These are phyloP conservation scores for Tanozyma kutaoensis DNA, from an alignment of 805 yeast genomes.

Conservation along the genomic window DNA sequence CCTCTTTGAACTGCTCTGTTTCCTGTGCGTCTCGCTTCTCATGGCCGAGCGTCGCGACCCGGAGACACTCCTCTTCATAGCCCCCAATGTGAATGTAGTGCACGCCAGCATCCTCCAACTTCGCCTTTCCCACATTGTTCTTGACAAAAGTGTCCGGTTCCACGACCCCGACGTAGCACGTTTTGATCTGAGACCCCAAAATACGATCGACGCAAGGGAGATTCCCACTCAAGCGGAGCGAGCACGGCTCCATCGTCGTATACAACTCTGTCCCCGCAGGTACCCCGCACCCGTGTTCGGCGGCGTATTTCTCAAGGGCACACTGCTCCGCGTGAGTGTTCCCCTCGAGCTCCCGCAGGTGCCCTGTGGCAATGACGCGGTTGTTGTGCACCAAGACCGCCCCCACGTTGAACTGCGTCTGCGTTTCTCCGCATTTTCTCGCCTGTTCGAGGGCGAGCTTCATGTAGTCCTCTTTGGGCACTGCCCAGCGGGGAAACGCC, in stretches of 20 bases:
- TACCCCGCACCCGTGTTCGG: slow-evolving; percentile 21
- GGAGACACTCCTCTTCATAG: slow-evolving; percentile 53
- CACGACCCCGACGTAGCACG: slow-evolving; percentile 82
- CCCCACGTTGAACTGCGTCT: slow-evolving; percentile 90
- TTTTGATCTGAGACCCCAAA: slow-evolving; percentile 38
- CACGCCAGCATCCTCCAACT: slow-evolving; percentile 43
- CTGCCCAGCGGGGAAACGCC: slow-evolving; percentile 74
- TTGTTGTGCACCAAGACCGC: slow-evolving; percentile 60
- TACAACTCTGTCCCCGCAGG: slow-evolving; percentile 74
- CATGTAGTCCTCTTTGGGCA: slow-evolving; percentile 59
- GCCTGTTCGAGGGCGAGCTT: slow-evolving; percentile 68
- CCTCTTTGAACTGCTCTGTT: too few species aligned
- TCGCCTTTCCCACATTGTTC: slow-evolving; percentile 50
- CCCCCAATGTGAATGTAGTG: slow-evolving; percentile 78
- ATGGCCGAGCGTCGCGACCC: slow-evolving; percentile 71
- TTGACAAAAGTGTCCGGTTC: slow-evolving; percentile 88
- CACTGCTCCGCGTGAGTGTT: slow-evolving; percentile 98
- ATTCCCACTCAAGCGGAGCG: slow-evolving; percentile 80
- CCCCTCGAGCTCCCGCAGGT: slow-evolving; percentile 82
- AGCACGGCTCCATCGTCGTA: slow-evolving; percentile 97
- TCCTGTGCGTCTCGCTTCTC: too few species aligned
- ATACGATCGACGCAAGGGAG: slow-evolving; percentile 79
- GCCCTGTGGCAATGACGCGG: slow-evolving; percentile 64
- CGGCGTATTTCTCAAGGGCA: slow-evolving; percentile 66
- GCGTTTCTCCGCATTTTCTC: slow-evolving; percentile 63